Percentiles rank a stretch among this genome's conserved stretches.
Evolutionary conservation across 2,329 filamentous ascomycete genomes (phyloP).

Genomic region (Botryotinia globosa): DNA sequence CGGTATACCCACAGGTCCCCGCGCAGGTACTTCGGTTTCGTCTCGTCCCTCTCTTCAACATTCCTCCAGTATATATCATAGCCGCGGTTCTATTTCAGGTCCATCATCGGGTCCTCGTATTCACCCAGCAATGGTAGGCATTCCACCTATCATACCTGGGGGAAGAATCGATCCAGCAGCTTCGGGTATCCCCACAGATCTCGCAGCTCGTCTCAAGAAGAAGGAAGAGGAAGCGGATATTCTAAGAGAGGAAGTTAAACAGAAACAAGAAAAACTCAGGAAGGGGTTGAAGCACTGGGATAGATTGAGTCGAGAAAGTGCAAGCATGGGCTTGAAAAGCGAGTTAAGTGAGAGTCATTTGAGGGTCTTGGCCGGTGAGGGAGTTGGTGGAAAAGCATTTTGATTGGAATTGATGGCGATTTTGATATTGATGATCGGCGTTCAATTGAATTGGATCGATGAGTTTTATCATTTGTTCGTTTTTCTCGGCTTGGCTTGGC

Average conservation of each 20-base stretch:
- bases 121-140: slow-evolving; percentile 38
- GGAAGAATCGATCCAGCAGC: slow-evolving; percentile 37
- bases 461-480: background rate
- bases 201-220: slow-evolving; percentile 35
- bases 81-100: slow-evolving; percentile 20
- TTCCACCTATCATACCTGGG: slow-evolving; percentile 36
- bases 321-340: slow-evolving; percentile 34
- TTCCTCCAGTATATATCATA: slow-evolving; percentile 31
- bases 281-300: slow-evolving; percentile 37
- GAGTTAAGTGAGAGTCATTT: slow-evolving; percentile 39
- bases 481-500: background rate
- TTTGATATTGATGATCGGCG: background rate
- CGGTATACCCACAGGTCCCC: slow-evolving; percentile 36
- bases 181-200: slow-evolving; percentile 34
- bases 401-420: slow-evolving; percentile 19
- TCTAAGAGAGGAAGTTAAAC: slow-evolving; percentile 34
- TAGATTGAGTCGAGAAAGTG: slow-evolving; percentile 34
- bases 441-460: background rate
- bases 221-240: slow-evolving; percentile 38
- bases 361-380: slow-evolving; percentile 38
- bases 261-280: slow-evolving; percentile 37
- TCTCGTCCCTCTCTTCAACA: slow-evolving; percentile 34
- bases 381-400: slow-evolving; percentile 39
- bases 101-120: slow-evolving; percentile 32
- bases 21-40: slow-evolving; percentile 31